Evolutionary conservation across 148 eudicot genomes (phyloP), one percentile per base, ranked within the genome.

Genomic region (Camellia lanceoleosa): DNA sequence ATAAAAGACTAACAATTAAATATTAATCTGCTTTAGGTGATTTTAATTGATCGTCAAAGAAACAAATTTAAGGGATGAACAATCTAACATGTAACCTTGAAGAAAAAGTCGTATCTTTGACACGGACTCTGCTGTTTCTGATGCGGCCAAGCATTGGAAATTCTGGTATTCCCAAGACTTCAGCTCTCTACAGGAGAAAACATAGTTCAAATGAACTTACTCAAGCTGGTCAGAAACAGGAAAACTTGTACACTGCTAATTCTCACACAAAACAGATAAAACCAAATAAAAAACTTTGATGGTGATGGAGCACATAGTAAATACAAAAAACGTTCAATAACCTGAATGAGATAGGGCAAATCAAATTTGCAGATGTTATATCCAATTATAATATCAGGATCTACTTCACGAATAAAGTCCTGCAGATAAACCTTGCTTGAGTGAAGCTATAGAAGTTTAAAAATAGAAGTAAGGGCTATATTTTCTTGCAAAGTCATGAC

Each of bases 301-400:
- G 43, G 55, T 16, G 20, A 38, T 15, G 9, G 42, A 51, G 47
- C 64, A 41, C 54, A 42, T 44, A 56, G 38, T 38, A 56, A 19
- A 18, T 60, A 19, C 68, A 75, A 71, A 38, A 44, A 55, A 66
- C 68, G 0, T 42, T 83, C 60, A 68, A 74, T 5, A 66, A 97
- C 99, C 97, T 94, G 95, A 84, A 97, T 90, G 80, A 97, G 97
- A 86, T 97, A 97, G 6, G 99, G 98, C 86, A 97, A 85, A 85
- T 97, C 99, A 83, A 97, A 97, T 74, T 97, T 97, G 95, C 98
- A 97, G 75, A 97, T 97, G 91, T 97, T 97, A 83, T 97, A 97
- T 70, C 99, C 99, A 84, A 97, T 97, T 76, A 97, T 90, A 58
- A 97, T 91, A 86, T 97, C 99, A 56, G 99, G 99, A 86, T 97